Evolutionary conservation across 1,284 basidiomycete genomes (phyloP), one percentile per base, ranked within the genome.

Genomic region (Filobasidium uniguttulatum): DNA sequence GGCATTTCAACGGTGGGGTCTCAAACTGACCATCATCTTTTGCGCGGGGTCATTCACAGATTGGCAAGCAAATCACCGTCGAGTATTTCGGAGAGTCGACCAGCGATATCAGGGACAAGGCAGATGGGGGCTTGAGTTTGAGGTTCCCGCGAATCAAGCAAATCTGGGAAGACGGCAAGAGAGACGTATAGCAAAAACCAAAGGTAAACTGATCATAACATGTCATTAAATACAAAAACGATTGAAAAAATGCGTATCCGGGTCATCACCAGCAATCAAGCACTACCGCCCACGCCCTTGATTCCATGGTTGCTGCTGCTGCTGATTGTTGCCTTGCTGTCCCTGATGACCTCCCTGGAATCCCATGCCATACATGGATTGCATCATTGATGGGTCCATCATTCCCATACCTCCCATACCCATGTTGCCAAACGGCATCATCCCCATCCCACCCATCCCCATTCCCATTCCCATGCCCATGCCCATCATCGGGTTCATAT

Each of bases 31-130:
- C n/a, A 8, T 22, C 8, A 15, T 12, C 26, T 28, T 23, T 37
- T 29, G 7, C n/a, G 9, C 8, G 10, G n/a, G 9, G 3, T 17
- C 25, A 19, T 26, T 26, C 25, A 19, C 46, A 62, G 62, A 49
- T 66, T 17, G 67, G 67, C 3, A 67, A 62, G 48, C 52, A 60
- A 48, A 60, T 69, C 23, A 69, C 67, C 3, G 64, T 68, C 10
- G 62, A 67, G 50, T 68, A 65, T 50, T 69, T 69, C 53, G 58
- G 54, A 8, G 67, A 69, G 54, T 61, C 60, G 14, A 55, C 57
- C 12, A 54, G 58, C 5, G 41, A 34, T 4, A 59, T 53, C 3
- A 46, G 64, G 10, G 55, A 52, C 5, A 49, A 48, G 14, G 33
- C 35, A 23, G 49, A 49, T 10, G 57, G 49, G 2, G 54, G 41